These are phyloP conservation scores for Gloeopeniophorella convolvens DNA, from an alignment of 768 basidiomycete species.

Conservation along the genomic window DNA sequence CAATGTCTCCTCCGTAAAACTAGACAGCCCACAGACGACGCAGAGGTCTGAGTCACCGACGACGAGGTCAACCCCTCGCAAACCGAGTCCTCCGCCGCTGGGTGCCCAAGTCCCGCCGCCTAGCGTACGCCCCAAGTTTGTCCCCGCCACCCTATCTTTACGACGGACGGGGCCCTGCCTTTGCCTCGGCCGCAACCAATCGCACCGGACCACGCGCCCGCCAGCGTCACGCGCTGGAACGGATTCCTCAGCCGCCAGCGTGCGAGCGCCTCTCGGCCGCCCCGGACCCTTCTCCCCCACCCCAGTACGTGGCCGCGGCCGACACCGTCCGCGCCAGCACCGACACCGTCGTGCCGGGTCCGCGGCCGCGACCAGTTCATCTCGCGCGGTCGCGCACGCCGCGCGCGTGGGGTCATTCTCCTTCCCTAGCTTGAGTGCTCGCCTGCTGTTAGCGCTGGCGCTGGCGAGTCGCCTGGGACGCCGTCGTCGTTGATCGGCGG, in stretches of 20 bases:
- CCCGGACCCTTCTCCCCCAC: background rate
- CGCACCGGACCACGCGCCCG: background rate
- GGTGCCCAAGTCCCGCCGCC: slow-evolving; percentile 26
- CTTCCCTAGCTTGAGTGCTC: too few relatives aligned
- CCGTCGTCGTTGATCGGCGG: too few relatives aligned
- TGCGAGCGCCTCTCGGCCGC: background rate
- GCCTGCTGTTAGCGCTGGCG: too few relatives aligned
- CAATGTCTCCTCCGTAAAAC: slow-evolving; percentile 31
- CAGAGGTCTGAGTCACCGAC: slow-evolving; percentile 29
- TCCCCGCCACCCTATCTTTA: slow-evolving; percentile 47
- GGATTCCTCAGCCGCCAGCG: slow-evolving; percentile 35
- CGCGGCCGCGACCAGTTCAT: slow-evolving; percentile 63
- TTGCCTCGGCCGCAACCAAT: slow-evolving; percentile 14
- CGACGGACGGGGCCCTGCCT: slow-evolving; percentile 36
- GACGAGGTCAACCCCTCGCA: slow-evolving; percentile 35
- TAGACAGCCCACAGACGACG: slow-evolving; percentile 31
- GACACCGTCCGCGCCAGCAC: slow-evolving; percentile 20
- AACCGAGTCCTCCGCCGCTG: slow-evolving; percentile 34
- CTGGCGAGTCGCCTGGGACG: too few relatives aligned
- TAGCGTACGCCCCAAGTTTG: slow-evolving; percentile 43
- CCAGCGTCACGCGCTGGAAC: slow-evolving; percentile 44
- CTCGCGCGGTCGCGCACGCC: slow-evolving; percentile 36
- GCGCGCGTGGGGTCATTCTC: too few relatives aligned
- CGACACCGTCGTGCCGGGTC: slow-evolving; percentile 26
- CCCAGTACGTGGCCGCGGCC: background rate